A percentile compares a stretch with the other conserved stretches of the same genome.
These are phyloP conservation scores for Aspergillus sp. DNA, from an alignment of 2,329 filamentous ascomycete species.

Conservation along the genomic window DNA sequence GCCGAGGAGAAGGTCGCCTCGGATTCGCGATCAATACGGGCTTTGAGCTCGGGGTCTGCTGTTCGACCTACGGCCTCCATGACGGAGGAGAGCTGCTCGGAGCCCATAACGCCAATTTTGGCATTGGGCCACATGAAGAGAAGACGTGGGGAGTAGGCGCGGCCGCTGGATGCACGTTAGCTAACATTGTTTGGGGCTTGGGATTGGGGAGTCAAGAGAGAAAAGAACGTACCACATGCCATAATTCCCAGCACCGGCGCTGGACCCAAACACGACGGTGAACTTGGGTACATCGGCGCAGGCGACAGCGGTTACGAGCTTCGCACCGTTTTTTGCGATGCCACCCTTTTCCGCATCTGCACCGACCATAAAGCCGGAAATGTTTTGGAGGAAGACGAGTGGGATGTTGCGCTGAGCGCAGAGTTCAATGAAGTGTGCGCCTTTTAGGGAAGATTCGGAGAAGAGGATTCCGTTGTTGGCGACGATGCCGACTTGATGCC, in stretches of 20 bases:
- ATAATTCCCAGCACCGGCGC: constrained; percentile 93
- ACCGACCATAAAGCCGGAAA: constrained; percentile 97
- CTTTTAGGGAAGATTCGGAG: constrained; percentile 84
- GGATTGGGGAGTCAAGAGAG: neutral
- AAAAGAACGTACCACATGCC: constrained; percentile 75
- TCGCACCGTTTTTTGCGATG: constrained; percentile 96
- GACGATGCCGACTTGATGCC: constrained; percentile 86
- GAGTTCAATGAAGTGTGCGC: constrained; percentile 94
- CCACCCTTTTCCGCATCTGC: constrained; percentile 87
- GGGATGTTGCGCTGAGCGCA: constrained; percentile 88
- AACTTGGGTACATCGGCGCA: constrained; percentile 96
- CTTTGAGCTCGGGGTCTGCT: constrained; percentile 76
- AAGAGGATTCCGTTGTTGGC: constrained; percentile 97
- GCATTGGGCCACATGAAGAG: constrained; percentile 98
- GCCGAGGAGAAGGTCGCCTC: constrained; percentile 87
- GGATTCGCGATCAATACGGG: constrained; percentile 84
- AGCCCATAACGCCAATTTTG: constrained; percentile 94
- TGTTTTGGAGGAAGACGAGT: constrained; percentile 92
- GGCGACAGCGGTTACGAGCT: constrained; percentile 91
- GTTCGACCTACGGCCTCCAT: constrained; percentile 92
- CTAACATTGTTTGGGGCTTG: neutral
- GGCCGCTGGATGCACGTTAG: constrained; percentile 57
- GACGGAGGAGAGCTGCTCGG: constrained; percentile 84
- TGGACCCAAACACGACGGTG: constrained; percentile 91
- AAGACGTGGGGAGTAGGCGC: constrained; percentile 88